Percentiles rank a stretch among this genome's conserved stretches.
These are phyloP conservation scores for Penicillium sp. DNA, from an alignment of 2,329 filamentous ascomycete species.

Conservation along the genomic window DNA sequence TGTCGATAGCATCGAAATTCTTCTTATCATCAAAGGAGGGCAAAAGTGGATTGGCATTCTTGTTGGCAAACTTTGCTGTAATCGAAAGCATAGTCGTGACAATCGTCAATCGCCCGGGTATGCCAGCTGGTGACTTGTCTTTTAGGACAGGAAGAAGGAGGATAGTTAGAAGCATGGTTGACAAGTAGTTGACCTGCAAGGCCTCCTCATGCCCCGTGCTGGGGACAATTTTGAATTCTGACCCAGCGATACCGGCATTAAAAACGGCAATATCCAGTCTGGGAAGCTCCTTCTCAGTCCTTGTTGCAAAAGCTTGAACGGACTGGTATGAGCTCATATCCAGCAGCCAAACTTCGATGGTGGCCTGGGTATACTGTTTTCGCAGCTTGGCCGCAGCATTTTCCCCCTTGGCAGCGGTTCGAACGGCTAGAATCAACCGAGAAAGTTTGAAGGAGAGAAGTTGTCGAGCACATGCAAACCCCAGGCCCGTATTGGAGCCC, in stretches of 20 bases:
- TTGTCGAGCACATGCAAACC: conserved; percentile 52
- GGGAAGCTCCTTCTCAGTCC: conserved; percentile 41
- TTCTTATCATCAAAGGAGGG: conserved; percentile 17
- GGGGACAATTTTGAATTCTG: conserved; percentile 14
- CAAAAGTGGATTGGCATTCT: conserved; percentile 14
- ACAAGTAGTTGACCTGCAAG: conserved; percentile 49
- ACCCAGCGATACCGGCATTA: conserved; percentile 51
- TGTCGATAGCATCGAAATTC: conserved; percentile 17
- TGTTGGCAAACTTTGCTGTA: conserved; percentile 17
- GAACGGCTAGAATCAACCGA: conserved; percentile 57
- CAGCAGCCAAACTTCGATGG: conserved; percentile 58
- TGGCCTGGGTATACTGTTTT: conserved; percentile 39
- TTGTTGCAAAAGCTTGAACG: conserved; percentile 50
- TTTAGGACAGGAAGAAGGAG: conserved; percentile 31
- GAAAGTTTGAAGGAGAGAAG: conserved; percentile 50
- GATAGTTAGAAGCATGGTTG: conserved; percentile 31
- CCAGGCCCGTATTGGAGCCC: conserved; percentile 58
- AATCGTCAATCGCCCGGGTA: conserved; percentile 24
- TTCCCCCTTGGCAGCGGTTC: conserved; percentile 53
- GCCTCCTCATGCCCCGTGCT: conserved; percentile 32
- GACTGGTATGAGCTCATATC: conserved; percentile 58
- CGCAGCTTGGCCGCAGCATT: conserved; percentile 46
- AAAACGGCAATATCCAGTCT: conserved; percentile 55
- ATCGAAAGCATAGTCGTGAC: conserved; percentile 21
- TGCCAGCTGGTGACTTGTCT: conserved; percentile 20